Evolutionary conservation across 2,329 filamentous ascomycete genomes (phyloP).

Genomic region (Lasiodiplodia citricola): DNA sequence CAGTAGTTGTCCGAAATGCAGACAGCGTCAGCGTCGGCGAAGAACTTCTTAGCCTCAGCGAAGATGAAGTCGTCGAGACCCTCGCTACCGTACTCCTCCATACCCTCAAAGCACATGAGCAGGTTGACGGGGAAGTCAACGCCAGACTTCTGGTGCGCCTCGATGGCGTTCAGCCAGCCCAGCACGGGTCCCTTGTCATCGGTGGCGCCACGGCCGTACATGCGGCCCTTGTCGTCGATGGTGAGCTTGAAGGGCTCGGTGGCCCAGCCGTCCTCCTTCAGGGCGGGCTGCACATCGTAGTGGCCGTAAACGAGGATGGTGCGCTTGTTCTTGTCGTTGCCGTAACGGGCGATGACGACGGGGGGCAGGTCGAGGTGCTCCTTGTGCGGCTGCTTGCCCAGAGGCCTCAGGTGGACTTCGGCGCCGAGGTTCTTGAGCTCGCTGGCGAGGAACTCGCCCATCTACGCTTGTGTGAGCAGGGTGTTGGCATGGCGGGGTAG

Average conservation of each 20-base stretch:
- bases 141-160: conserved; percentile 94
- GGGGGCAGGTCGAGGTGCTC: conserved; percentile 91
- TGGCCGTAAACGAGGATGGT: conserved; percentile 97
- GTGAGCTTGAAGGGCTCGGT: conserved; percentile 91
- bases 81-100: conserved; percentile 99
- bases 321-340: conserved; percentile 87
- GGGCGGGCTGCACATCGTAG: conserved; percentile 96
- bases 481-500: conserved; percentile 2
- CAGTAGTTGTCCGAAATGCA: conserved; percentile 99
- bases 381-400: conserved; percentile 91
- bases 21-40: conserved; percentile 92
- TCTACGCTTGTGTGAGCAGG: conserved; percentile 53
- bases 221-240: conserved; percentile 87
- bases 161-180: conserved; percentile 97
- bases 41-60: conserved; percentile 89
- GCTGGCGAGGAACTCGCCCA: conserved; percentile 87
- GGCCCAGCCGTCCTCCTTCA: conserved; percentile 92
- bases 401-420: conserved; percentile 80
- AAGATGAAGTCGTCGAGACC: conserved; percentile 94
- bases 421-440: conserved; percentile 87
- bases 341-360: conserved; percentile 89
- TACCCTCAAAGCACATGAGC: conserved; percentile 99
- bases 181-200: conserved; percentile 98
- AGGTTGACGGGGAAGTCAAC: conserved; percentile 97
- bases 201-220: conserved; percentile 94